phyloP scores from a whole-genome alignment of 352 stramenopile species.

The Peronospora tabacina region DNA sequence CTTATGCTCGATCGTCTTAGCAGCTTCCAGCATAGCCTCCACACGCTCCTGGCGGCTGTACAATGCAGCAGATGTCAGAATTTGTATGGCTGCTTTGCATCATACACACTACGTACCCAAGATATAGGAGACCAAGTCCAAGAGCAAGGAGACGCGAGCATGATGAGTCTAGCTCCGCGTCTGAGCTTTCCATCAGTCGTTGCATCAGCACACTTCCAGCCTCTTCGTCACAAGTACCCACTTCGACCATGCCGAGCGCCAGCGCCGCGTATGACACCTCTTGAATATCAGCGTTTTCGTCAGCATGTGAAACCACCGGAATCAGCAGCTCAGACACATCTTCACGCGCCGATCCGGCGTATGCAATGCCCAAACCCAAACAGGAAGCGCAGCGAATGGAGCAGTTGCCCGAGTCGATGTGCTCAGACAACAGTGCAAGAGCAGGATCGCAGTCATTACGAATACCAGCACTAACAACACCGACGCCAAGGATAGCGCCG shows the following conservation, averaged over 20 bases:
- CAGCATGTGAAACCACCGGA: constrained; percentile 87
- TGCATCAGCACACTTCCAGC: constrained; percentile 95
- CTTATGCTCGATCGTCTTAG: constrained; percentile 97
- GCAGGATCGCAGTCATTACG: constrained; percentile 97
- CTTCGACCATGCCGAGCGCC: constrained; percentile 96
- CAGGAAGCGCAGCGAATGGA: constrained; percentile 92
- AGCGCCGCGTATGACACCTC: constrained; percentile 91
- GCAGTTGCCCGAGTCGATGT: constrained; percentile 92
- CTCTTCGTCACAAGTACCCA: constrained; percentile 96
- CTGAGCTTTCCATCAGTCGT: constrained; percentile 96
- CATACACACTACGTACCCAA: constrained; percentile 73
- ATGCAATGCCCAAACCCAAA: constrained; percentile 96
- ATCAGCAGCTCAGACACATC: constrained; percentile 96
- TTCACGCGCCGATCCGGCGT: constrained; percentile 93
- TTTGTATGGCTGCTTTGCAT: constrained; percentile 49
- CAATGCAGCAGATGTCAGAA: constrained; percentile 74
- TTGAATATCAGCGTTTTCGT: constrained; percentile 90
- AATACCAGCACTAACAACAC: constrained; percentile 90
- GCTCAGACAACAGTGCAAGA: constrained; percentile 94
- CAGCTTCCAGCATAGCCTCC: constrained; percentile 97
- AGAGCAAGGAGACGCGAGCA: constrained; percentile 95
- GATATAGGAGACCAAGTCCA: constrained; percentile 95
- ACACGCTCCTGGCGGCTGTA: constrained; percentile 87
- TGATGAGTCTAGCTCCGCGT: constrained; percentile 94
- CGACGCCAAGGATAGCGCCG: constrained; percentile 95